These are phyloP conservation scores for Corchorus capsularis DNA, from an alignment of 345 rosid genomes.

Conservation along the genomic window DNA sequence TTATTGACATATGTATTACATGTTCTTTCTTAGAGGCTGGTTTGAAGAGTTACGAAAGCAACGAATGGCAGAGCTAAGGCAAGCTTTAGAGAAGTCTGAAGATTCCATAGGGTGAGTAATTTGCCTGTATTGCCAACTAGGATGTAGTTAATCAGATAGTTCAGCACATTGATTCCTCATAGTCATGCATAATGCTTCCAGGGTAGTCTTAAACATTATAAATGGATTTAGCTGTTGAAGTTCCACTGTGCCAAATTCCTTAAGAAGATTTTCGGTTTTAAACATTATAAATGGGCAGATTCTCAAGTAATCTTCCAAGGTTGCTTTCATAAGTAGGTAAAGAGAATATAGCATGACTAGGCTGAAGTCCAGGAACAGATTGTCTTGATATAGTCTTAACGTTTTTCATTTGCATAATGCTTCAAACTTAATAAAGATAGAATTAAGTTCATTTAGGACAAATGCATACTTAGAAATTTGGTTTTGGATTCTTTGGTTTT, in stretches of 20 bases:
- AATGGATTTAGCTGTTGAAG: constrained; percentile 4
- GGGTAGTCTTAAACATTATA: neutral
- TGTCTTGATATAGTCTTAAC: neutral
- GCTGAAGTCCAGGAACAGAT: neutral
- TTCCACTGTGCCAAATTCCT: neutral
- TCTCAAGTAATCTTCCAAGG: neutral
- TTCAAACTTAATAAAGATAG: neutral
- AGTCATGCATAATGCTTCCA: neutral
- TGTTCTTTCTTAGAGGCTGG: constrained; percentile 57
- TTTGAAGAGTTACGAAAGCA: constrained; percentile 83
- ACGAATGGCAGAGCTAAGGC: constrained; percentile 72
- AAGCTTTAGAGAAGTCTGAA: constrained; percentile 67
- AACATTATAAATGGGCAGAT: neutral
- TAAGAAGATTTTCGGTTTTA: neutral
- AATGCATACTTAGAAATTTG: neutral
- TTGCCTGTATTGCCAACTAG: neutral
- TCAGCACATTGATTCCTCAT: neutral
- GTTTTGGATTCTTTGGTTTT: neutral
- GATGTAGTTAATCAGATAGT: neutral
- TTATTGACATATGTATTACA: constrained; percentile 9
- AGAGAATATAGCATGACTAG: neutral
- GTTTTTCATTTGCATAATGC: neutral
- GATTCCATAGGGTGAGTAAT: constrained; percentile 76
- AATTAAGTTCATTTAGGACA: neutral
- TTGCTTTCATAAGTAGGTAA: neutral